Percentiles rank a stretch among this genome's conserved stretches.
These are phyloP conservation scores for Serendipita vermifera DNA, from an alignment of 768 basidiomycete genomes.

Conservation along the genomic window DNA sequence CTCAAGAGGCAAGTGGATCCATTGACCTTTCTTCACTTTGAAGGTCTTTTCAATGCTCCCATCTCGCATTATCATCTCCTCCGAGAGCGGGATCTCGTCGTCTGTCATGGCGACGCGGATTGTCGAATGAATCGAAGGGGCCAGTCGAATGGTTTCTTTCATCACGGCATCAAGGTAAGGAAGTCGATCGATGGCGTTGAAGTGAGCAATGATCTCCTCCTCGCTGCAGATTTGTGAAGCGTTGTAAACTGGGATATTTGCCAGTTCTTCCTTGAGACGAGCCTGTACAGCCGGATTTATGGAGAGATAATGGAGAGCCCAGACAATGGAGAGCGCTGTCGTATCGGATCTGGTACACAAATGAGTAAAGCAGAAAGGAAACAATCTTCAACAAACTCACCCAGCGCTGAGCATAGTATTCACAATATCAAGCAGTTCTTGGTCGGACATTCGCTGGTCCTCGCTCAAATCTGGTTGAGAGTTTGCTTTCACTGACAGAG, in stretches of 20 bases:
- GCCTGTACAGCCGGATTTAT: conserved; percentile 52
- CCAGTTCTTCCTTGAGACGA: conserved; percentile 57
- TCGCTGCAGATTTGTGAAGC: conserved; percentile 23
- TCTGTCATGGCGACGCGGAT: conserved; percentile 65
- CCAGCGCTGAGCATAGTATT: conserved; percentile 88
- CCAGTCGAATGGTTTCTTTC: conserved; percentile 61
- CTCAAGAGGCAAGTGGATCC: conserved; percentile 67
- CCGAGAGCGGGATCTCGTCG: conserved; percentile 60
- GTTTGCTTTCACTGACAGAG: conserved; percentile 64
- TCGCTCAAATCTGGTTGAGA: conserved; percentile 51
- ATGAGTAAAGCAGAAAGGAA: not conserved
- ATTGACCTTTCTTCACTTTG: conserved; percentile 49
- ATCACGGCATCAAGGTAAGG: conserved; percentile 66
- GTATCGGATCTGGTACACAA: conserved; percentile 53
- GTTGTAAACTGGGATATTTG: conserved; percentile 17
- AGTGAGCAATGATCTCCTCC: conserved; percentile 47
- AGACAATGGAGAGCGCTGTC: conserved; percentile 67
- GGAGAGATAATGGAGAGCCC: conserved; percentile 69
- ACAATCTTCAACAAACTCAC: not conserved
- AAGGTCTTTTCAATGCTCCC: conserved; percentile 29
- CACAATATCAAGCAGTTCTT: conserved; percentile 74
- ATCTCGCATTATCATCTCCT: conserved; percentile 39
- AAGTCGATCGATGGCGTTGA: conserved; percentile 42
- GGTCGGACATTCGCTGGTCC: conserved; percentile 69
- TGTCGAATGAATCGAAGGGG: conserved; percentile 71